These are phyloP conservation scores for Petunia secreta DNA, from an alignment of 257 asterid genomes.

Conservation along the genomic window DNA sequence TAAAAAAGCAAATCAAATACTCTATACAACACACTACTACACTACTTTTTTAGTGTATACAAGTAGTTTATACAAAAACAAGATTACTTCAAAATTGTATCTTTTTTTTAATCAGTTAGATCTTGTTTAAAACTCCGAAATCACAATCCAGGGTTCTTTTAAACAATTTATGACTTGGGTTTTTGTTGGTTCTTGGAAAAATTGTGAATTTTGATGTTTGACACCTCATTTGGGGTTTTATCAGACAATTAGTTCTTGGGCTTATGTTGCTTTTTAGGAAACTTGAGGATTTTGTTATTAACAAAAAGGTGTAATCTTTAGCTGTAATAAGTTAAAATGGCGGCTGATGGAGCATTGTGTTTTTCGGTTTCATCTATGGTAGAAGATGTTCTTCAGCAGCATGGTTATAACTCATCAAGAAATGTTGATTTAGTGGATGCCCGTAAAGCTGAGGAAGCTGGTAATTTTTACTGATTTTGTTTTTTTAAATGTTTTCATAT, in stretches of 20 bases:
- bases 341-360: constrained; percentile 56
- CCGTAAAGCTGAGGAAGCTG: constrained; percentile 94
- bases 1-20: constrained; percentile 12
- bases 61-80: not conserved
- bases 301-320: not conserved
- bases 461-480: constrained; percentile 40
- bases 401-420: constrained; percentile 61
- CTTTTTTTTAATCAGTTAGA: constrained; percentile 18
- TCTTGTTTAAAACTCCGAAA: not conserved
- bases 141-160: not conserved
- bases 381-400: constrained; percentile 97
- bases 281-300: constrained; percentile 23
- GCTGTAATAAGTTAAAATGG: constrained; percentile 42
- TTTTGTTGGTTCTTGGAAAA: constrained; percentile 6
- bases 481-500: not conserved
- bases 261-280: constrained; percentile 18
- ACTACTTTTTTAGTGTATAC: not conserved
- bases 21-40: not conserved
- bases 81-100: not conserved
- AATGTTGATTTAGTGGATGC: constrained; percentile 78
- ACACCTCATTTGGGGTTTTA: not conserved
- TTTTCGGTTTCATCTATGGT: constrained; percentile 87
- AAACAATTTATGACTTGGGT: not conserved
- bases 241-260: not conserved
- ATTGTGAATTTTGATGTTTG: not conserved